phyloP scores from a whole-genome alignment of 2,329 filamentous ascomycete species.

The Saccharata proteae region DNA sequence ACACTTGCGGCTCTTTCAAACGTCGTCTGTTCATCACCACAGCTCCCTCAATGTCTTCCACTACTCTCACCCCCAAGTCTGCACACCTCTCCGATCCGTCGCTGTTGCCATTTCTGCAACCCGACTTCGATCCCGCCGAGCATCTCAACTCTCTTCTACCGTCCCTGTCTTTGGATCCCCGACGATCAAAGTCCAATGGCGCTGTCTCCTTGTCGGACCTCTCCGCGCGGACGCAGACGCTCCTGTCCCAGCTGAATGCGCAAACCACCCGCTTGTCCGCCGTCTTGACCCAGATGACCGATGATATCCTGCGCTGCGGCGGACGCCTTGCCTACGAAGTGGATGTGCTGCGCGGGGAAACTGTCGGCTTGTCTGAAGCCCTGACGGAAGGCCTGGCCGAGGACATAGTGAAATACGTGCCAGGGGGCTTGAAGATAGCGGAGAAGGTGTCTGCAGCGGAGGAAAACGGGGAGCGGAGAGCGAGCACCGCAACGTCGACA shows the following conservation, averaged over 20 bases:
- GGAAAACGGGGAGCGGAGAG: conserved; percentile 24
- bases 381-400: conserved; percentile 59
- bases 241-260: conserved; percentile 79
- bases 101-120: conserved; percentile 61
- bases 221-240: conserved; percentile 66
- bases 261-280: conserved; percentile 74
- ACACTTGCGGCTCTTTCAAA: too few species aligned
- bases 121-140: conserved; percentile 69
- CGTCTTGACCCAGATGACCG: conserved; percentile 77
- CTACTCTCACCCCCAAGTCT: conserved; percentile 17
- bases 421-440: conserved; percentile 24
- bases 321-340: conserved; percentile 88
- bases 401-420: conserved; percentile 63
- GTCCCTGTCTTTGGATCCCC: conserved; percentile 41
- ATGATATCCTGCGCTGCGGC: conserved; percentile 85
- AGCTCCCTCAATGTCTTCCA: conserved; percentile 2
- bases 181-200: conserved; percentile 24
- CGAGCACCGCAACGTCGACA: conserved; percentile 30
- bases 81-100: conserved; percentile 58
- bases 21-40: too few species aligned
- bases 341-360: conserved; percentile 81
- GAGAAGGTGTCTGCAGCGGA: conserved; percentile 4
- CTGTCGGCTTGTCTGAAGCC: conserved; percentile 65
- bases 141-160: conserved; percentile 76
- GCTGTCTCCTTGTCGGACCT: conserved; percentile 59